Conservation (phyloP, 78 protist genomes). For the Pigoraptor vietnamica region DNA sequence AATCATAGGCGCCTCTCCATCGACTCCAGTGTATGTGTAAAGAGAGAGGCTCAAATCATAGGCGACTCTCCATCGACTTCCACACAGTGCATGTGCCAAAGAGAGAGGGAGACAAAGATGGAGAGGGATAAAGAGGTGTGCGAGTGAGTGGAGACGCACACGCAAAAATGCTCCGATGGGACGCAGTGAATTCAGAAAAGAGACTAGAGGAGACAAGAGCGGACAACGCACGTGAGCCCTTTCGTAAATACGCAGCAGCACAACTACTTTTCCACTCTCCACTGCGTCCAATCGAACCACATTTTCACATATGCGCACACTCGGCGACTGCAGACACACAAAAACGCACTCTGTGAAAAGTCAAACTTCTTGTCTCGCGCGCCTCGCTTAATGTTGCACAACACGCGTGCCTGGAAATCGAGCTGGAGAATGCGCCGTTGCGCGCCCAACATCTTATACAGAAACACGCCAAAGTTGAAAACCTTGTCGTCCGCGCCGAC, state of each 20-base stretch:
- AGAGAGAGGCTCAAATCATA: no score
- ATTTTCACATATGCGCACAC: no score
- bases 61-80: no score
- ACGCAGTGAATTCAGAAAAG: no score
- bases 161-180: no score
- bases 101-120: not conserved
- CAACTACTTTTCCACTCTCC: no score
- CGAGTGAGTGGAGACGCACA: no score
- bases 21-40: not conserved
- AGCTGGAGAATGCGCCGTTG: constrained; percentile 5
- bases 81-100: no score
- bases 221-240: no score
- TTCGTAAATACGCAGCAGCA: not conserved
- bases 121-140: not conserved
- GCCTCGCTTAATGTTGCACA: not conserved
- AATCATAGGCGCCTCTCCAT: not conserved
- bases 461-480: constrained; percentile 3
- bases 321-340: no score
- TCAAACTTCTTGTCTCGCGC: not conserved
- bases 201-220: not conserved
- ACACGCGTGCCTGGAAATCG: not conserved
- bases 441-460: not conserved
- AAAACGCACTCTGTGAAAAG: not conserved
- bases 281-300: not conserved
- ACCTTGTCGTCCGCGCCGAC: not conserved